Conservation (phyloP, 306 rosid species). For the Prinsepia uniflora region DNA sequence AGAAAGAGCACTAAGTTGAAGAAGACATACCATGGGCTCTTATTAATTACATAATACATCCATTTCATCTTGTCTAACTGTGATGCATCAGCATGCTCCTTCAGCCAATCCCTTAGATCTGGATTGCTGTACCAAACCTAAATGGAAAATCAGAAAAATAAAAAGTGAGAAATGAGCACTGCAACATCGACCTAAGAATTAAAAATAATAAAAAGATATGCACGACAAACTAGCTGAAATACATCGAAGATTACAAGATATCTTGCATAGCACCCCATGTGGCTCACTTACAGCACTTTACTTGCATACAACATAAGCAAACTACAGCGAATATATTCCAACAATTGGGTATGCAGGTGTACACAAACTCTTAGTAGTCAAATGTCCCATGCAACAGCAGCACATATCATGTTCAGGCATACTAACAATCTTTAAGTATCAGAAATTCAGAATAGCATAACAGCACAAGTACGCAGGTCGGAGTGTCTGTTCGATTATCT, state of each 20-base stretch:
- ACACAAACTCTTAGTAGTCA: neutral
- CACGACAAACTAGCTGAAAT: neutral
- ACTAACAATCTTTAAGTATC: neutral
- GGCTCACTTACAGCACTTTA: neutral
- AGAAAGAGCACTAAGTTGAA: slow-evolving; percentile 10
- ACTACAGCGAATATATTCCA: neutral
- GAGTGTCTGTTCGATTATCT: neutral
- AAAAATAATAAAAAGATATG: neutral
- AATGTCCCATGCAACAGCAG: neutral
- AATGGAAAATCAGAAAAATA: slow-evolving; percentile 18
- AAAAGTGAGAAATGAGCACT: slow-evolving; percentile 17
- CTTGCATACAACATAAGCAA: neutral
- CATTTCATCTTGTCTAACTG: slow-evolving; percentile 79
- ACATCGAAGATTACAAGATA: neutral
- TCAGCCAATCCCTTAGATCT: slow-evolving; percentile 77
- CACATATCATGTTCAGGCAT: neutral
- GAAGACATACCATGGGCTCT: slow-evolving; percentile 78
- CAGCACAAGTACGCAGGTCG: slow-evolving; percentile 6
- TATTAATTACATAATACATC: slow-evolving; percentile 78
- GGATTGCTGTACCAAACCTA: slow-evolving; percentile 90
- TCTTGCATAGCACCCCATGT: neutral
- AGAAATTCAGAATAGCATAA: neutral
- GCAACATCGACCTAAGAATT: neutral
- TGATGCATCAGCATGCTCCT: slow-evolving; percentile 62
- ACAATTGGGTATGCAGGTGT: neutral